These are phyloP conservation scores for Yamagishiella unicocca DNA, from an alignment of 139 green algal genomes.

Conservation along the genomic window DNA sequence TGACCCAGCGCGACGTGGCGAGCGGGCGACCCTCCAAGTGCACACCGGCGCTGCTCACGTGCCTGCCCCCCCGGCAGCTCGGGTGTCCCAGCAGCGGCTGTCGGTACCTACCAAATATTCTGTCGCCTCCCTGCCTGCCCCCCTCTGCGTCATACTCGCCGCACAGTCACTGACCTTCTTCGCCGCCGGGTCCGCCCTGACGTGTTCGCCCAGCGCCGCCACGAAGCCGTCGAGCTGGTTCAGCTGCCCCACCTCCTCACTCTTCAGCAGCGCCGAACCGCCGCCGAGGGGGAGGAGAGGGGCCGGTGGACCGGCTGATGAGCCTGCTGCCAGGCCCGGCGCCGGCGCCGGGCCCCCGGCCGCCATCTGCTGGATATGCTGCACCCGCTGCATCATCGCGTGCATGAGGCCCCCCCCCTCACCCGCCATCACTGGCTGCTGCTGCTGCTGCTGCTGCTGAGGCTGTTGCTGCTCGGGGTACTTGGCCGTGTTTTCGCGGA, in stretches of 20 bases:
- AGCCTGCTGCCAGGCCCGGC: not conserved
- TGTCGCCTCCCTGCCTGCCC: too few relatives aligned
- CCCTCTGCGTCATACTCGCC: too few relatives aligned
- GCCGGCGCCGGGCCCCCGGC: not conserved
- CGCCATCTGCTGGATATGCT: too few relatives aligned
- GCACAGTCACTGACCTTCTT: not conserved
- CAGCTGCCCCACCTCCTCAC: slow-evolving; percentile 5
- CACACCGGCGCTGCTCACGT: too few relatives aligned
- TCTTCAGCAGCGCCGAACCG: not conserved
- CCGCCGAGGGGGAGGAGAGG: not conserved
- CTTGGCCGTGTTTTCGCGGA: not conserved
- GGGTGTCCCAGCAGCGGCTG: too few relatives aligned
- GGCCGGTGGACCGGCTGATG: not conserved
- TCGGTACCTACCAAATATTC: too few relatives aligned
- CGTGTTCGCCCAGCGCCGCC: slow-evolving; percentile 35
- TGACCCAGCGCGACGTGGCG: too few relatives aligned
- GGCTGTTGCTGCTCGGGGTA: not conserved
- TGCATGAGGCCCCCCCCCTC: too few relatives aligned
- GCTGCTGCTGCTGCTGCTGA: not conserved
- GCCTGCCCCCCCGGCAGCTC: too few relatives aligned
- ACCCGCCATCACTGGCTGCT: too few relatives aligned
- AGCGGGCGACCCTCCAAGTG: too few relatives aligned
- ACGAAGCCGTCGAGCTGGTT: slow-evolving; percentile 29
- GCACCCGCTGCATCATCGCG: too few relatives aligned
- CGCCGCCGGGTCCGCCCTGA: not conserved